phyloP scores from a whole-genome alignment of 495 filamentous ascomycete genomes.

The Annulohypoxylon maeteangense region DNA sequence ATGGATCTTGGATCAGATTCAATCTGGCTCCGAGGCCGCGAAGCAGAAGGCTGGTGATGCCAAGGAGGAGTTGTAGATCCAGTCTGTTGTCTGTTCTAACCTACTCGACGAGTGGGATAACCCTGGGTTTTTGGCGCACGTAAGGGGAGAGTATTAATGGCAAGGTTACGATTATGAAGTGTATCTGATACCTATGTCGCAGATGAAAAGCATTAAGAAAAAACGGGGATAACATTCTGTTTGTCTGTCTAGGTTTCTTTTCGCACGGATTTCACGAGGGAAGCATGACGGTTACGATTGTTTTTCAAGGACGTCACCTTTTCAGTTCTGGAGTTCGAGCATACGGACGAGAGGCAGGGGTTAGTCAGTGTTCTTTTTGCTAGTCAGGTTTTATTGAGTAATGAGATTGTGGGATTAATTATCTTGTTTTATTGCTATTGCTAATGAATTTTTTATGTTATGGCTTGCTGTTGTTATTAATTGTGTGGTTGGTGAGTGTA shows the following conservation, averaged over 20 bases:
- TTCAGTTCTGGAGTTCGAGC: slow-evolving; percentile 1
- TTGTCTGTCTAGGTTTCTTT: background rate
- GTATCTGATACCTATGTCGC: background rate
- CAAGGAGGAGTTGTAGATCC: slow-evolving; percentile 52
- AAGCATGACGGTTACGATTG: background rate
- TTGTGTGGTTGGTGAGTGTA: no score
- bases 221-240: background rate
- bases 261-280: background rate
- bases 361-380: background rate
- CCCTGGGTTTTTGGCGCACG: background rate
- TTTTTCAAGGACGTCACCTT: background rate
- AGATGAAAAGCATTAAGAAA: slow-evolving; percentile 1
- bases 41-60: slow-evolving; percentile 61
- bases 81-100: background rate
- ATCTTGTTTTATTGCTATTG: background rate
- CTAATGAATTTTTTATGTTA: background rate
- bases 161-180: background rate
- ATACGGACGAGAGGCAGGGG: background rate
- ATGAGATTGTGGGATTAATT: background rate
- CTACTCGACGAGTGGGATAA: background rate
- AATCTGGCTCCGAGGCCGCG: slow-evolving; percentile 71
- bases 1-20: slow-evolving; percentile 68
- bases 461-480: background rate
- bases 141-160: no score
- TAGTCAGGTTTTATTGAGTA: background rate